A percentile compares a stretch with the other conserved stretches of the same genome.
phyloP scores from a whole-genome alignment of 163 green algal species.

The Prototheca stagnorum region DNA sequence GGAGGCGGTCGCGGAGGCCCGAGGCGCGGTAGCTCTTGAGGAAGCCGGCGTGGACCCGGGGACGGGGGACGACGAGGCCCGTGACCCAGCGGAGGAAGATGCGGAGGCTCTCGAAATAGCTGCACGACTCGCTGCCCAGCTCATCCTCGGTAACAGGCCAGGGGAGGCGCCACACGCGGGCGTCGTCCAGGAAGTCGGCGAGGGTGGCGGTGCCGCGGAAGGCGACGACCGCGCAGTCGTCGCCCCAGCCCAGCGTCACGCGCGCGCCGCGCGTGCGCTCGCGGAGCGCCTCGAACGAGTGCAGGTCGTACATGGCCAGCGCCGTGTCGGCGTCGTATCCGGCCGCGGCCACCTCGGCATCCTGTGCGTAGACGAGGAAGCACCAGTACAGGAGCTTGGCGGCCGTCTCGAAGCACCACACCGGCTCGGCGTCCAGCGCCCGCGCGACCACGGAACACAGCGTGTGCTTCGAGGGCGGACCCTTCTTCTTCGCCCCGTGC shows the following conservation, averaged over 20 bases:
- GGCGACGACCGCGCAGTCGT: slow-evolving; percentile 19
- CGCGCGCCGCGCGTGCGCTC: slow-evolving; percentile 8
- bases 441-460: no score
- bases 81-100: neutral
- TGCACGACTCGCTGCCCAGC: no score
- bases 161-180: slow-evolving; percentile 18
- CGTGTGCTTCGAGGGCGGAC: no score
- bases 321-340: neutral
- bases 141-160: neutral
- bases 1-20: neutral
- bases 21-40: slow-evolving; percentile 2
- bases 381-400: slow-evolving; percentile 25
- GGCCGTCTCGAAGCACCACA: slow-evolving; percentile 41
- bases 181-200: slow-evolving; percentile 32
- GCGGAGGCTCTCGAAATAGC: neutral
- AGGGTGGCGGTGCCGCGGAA: slow-evolving; percentile 32
- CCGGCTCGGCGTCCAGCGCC: no score
- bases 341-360: neutral
- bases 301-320: slow-evolving; percentile 6
- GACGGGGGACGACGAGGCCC: no score
- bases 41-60: slow-evolving; percentile 24
- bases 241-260: slow-evolving; percentile 18
- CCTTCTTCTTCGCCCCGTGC: no score
- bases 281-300: slow-evolving; percentile 7
- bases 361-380: slow-evolving; percentile 15